These are phyloP conservation scores for Volvox africanus DNA, from an alignment of 139 green algal species.

Conservation along the genomic window DNA sequence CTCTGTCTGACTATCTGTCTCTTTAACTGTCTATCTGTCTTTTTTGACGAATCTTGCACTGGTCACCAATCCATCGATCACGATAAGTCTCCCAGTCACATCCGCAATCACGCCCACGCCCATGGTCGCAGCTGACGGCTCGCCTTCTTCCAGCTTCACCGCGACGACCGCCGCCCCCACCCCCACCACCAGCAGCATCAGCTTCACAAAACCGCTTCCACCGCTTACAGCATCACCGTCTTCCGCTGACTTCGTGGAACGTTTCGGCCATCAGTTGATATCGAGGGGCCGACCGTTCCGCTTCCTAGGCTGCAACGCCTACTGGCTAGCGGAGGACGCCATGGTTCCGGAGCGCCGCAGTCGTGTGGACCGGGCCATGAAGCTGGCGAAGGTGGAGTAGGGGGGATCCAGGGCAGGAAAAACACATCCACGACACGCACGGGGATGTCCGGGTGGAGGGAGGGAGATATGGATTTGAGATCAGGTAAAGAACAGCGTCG, in stretches of 20 bases:
- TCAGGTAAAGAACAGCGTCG: too few species aligned
- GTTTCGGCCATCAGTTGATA: background rate
- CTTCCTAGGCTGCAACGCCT: conserved; percentile 43
- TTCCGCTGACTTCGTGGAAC: conserved; percentile 11
- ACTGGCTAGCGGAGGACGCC: conserved; percentile 13
- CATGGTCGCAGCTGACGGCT: background rate
- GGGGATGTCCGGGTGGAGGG: too few species aligned
- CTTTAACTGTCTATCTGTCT: too few species aligned
- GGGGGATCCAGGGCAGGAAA: too few species aligned
- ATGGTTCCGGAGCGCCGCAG: background rate
- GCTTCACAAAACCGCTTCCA: background rate
- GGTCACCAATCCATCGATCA: too few species aligned
- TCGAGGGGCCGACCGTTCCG: background rate
- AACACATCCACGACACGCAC: too few species aligned
- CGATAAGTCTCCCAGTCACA: too few species aligned
- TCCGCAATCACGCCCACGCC: background rate
- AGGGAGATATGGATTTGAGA: too few species aligned
- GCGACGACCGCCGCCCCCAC: background rate
- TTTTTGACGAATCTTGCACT: too few species aligned
- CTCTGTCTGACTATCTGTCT: too few species aligned
- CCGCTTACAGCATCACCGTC: too few species aligned
- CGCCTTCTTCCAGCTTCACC: background rate
- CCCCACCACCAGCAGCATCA: background rate
- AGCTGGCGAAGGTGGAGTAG: background rate
- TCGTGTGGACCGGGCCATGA: background rate